Conservation (phyloP, 352 stramenopile genomes). For the Globisporangium irregulare region DNA sequence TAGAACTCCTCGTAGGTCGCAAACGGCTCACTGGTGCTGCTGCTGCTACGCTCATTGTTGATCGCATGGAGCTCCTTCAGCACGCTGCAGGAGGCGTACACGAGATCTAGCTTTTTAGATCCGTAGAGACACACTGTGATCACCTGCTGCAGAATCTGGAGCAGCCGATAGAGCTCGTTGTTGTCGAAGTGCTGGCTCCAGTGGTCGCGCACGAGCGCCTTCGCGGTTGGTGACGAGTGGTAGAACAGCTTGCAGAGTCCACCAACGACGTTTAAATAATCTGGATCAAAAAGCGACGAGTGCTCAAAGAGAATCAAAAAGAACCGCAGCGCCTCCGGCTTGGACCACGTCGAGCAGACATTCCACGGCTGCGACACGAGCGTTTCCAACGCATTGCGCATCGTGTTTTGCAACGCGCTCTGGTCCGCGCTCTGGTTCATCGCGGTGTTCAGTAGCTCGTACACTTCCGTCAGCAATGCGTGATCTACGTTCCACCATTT, state of each 20-base stretch:
- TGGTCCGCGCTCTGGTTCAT: constrained; percentile 32
- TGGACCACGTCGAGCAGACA: constrained; percentile 66
- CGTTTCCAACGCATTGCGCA: constrained; percentile 63
- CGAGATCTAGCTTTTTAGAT: constrained; percentile 67
- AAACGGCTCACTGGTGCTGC: constrained; percentile 34
- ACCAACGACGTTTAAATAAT: constrained; percentile 69
- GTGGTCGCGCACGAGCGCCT: constrained; percentile 46
- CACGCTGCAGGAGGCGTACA: constrained; percentile 68
- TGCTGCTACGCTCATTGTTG: constrained; percentile 38
- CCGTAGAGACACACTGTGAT: constrained; percentile 78
- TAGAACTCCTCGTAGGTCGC: constrained; percentile 75
- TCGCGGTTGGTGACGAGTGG: constrained; percentile 45
- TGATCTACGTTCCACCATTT: constrained; percentile 62
- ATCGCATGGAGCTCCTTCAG: constrained; percentile 66
- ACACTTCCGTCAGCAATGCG: constrained; percentile 39
- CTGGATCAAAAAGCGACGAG: constrained; percentile 70
- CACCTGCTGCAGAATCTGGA: constrained; percentile 71
- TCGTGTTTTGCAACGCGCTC: constrained; percentile 63
- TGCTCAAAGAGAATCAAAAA: constrained; percentile 76
- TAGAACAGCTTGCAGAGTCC: constrained; percentile 71
- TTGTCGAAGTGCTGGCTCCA: constrained; percentile 52
- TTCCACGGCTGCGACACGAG: constrained; percentile 76
- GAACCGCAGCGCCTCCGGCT: constrained; percentile 42
- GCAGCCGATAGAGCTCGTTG: constrained; percentile 59
- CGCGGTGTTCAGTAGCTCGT: constrained; percentile 36